Percentiles rank a stretch among this genome's conserved stretches.
These are phyloP conservation scores for Friedmanniomyces endolithicus DNA, from an alignment of 495 filamentous ascomycete genomes.

Conservation along the genomic window DNA sequence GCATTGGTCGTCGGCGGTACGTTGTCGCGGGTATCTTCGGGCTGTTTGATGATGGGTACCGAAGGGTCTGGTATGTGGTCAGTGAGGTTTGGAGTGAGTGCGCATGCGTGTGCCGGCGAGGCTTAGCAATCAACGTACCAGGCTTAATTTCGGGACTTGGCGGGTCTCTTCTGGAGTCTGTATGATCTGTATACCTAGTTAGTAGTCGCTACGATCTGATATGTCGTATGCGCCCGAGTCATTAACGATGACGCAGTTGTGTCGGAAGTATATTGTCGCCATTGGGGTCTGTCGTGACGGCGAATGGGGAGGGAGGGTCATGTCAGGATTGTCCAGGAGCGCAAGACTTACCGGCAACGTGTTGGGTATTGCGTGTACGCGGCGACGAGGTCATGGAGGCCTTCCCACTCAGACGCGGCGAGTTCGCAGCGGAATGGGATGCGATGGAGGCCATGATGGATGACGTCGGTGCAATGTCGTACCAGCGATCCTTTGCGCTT, in stretches of 20 bases:
- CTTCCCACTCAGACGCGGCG: slow-evolving; percentile 22
- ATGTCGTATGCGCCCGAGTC: not conserved
- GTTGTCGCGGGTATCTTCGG: slow-evolving; percentile 22
- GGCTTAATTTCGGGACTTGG: not conserved
- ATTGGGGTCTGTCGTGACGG: not conserved
- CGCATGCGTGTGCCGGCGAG: not conserved
- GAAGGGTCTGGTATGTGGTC: slow-evolving; percentile 3
- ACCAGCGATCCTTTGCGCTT: not conserved
- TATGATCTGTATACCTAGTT: not conserved
- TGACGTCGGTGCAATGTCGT: slow-evolving; percentile 1
- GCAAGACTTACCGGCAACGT: slow-evolving; percentile 25
- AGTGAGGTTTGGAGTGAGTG: not conserved
- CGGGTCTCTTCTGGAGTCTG: not conserved
- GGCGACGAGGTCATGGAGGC: slow-evolving; percentile 27
- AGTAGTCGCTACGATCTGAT: not conserved
- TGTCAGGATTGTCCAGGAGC: not conserved
- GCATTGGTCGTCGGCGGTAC: slow-evolving; percentile 33
- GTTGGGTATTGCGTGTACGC: slow-evolving; percentile 20
- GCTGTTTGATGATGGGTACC: slow-evolving; percentile 17
- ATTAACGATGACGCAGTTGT: not conserved
- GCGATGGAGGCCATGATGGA: slow-evolving; percentile 28
- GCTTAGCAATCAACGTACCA: not conserved
- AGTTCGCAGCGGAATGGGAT: slow-evolving; percentile 22
- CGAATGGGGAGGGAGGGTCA: not conserved
- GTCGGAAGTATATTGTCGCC: not conserved